phyloP scores from a whole-genome alignment of 306 rosid species.

The Citrullus mucosospermus region DNA sequence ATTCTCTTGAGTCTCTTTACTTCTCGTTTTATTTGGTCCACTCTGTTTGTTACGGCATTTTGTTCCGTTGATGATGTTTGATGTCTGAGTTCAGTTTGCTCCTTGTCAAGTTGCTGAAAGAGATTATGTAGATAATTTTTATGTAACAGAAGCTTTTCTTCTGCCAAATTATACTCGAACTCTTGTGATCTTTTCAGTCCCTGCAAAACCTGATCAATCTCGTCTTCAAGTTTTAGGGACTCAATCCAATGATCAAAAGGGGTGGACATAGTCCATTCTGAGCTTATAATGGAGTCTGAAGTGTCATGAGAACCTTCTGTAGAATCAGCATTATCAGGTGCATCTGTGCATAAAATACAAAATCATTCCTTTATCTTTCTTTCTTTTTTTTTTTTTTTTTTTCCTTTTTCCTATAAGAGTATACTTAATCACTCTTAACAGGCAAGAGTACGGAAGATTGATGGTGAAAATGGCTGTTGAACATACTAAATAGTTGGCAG shows the following conservation, averaged over 20 bases:
- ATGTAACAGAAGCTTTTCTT: conserved; percentile 45
- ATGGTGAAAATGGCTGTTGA: background rate
- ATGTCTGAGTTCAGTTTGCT: conserved; percentile 31
- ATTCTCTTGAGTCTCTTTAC: conserved; percentile 33
- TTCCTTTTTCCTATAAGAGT: background rate
- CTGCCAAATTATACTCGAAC: conserved; percentile 41
- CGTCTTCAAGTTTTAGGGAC: conserved; percentile 32
- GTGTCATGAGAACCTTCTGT: conserved; percentile 18
- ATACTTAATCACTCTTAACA: background rate
- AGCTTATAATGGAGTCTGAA: conserved; percentile 10
- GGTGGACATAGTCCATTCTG: conserved; percentile 12
- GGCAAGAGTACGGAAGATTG: background rate
- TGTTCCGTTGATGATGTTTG: conserved; percentile 23
- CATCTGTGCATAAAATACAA: conserved; percentile 21
- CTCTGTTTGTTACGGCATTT: conserved; percentile 35
- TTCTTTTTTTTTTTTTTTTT: too few relatives aligned
- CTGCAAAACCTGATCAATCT: conserved; percentile 36
- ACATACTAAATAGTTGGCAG: background rate
- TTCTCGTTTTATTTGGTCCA: conserved; percentile 48
- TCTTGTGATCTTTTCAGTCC: conserved; percentile 55
- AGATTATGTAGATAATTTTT: conserved; percentile 37
- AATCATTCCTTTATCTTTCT: too few relatives aligned
- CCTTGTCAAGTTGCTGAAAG: conserved; percentile 46
- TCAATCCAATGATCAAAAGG: conserved; percentile 19
- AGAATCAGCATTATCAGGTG: conserved; percentile 14